A percentile compares a stretch with the other conserved stretches of the same genome.
Evolutionary conservation across 805 yeast species (phyloP).

Genomic region (Saturnispora mendoncae): DNA sequence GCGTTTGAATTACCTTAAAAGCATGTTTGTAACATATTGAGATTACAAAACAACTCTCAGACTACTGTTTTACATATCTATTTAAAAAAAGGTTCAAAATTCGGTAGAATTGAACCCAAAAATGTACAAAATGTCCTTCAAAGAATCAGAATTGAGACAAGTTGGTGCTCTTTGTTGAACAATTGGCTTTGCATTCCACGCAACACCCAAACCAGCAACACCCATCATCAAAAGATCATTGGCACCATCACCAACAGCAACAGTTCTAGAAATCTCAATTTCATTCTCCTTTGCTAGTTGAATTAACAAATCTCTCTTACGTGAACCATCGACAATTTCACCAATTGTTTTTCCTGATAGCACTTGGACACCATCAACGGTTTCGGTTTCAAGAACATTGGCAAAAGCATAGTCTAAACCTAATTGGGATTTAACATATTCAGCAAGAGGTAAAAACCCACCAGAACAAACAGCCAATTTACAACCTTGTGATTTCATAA

Average conservation of each 20-base stretch:
- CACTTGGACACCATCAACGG: conserved; percentile 29
- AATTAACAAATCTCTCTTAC: conserved; percentile 65
- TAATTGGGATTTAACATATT: conserved; percentile 55
- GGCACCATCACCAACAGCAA: conserved; percentile 96
- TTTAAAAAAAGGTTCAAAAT: conserved; percentile 24
- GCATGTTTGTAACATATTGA: too few species aligned
- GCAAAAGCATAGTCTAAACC: conserved; percentile 86
- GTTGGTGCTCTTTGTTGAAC: conserved; percentile 82
- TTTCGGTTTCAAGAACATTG: conserved; percentile 47
- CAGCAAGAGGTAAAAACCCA: conserved; percentile 87
- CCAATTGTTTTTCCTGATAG: conserved; percentile 77
- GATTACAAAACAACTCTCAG: too few species aligned
- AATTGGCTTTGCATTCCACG: conserved; percentile 95
- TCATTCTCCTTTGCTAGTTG: conserved; percentile 49
- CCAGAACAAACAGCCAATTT: conserved; percentile 87
- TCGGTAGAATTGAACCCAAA: conserved; percentile 63
- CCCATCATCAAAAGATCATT: conserved; percentile 92
- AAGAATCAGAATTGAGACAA: conserved; percentile 61
- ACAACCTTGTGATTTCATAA: conserved; percentile 52
- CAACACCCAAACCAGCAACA: conserved; percentile 86
- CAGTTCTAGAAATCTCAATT: conserved; percentile 43
- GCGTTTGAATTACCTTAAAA: too few species aligned
- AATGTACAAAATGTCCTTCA: conserved; percentile 71
- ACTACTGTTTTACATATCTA: background rate
- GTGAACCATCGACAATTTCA: conserved; percentile 74